These are phyloP conservation scores for Colletotrichum shisoi DNA, from an alignment of 2,329 filamentous ascomycete genomes.

Conservation along the genomic window DNA sequence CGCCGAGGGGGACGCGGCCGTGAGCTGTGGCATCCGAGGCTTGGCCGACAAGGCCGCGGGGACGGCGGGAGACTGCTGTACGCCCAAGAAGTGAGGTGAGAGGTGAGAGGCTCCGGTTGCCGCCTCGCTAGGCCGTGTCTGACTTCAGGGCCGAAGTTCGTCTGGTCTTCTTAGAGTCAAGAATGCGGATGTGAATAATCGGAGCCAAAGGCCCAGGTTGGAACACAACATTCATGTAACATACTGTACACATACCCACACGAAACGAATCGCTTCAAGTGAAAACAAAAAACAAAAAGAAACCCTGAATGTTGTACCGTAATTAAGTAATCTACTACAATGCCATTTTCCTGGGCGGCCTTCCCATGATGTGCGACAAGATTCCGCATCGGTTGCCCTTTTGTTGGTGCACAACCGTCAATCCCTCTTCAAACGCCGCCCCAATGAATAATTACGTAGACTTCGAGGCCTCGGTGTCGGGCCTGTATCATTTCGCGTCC, in stretches of 20 bases:
- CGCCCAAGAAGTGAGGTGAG: slow-evolving; percentile 52
- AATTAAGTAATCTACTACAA: slow-evolving; percentile 39
- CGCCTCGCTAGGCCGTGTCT: not conserved
- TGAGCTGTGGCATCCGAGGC: slow-evolving; percentile 51
- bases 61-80: slow-evolving; percentile 63
- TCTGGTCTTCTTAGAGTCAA: too few species aligned
- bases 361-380: slow-evolving; percentile 37
- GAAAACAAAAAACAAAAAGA: not conserved
- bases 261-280: not conserved
- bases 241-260: not conserved
- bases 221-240: not conserved
- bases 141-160: not conserved
- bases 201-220: not conserved
- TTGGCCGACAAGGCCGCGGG: slow-evolving; percentile 58
- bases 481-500: slow-evolving; percentile 31
- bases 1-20: slow-evolving; percentile 40
- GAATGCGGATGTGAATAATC: too few species aligned
- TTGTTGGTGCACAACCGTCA: slow-evolving; percentile 28
- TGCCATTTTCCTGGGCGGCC: slow-evolving; percentile 34
- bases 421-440: slow-evolving; percentile 39
- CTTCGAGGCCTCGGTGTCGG: slow-evolving; percentile 12
- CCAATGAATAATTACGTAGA: slow-evolving; percentile 38
- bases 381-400: slow-evolving; percentile 9
- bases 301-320: slow-evolving; percentile 9
- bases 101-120: not conserved